These are phyloP conservation scores for Knoxia roxburghii DNA, from an alignment of 257 asterid species.

Conservation along the genomic window DNA sequence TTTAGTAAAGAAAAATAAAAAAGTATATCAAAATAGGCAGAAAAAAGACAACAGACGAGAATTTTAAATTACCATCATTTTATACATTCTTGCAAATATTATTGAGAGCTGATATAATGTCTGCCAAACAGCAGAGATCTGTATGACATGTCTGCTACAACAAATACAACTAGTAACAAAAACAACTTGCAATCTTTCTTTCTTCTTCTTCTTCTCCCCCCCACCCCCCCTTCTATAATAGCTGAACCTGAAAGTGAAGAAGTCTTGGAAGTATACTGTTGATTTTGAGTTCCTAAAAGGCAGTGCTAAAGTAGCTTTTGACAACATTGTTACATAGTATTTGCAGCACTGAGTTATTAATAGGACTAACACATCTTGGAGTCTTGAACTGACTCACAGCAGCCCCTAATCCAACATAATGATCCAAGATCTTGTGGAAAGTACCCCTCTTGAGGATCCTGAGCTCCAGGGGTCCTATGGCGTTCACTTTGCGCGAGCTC, in stretches of 20 bases:
- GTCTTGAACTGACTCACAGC: constrained; percentile 99
- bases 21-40: too few relatives aligned
- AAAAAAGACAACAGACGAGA: too few relatives aligned
- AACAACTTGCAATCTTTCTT: too few relatives aligned
- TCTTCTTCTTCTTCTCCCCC: not conserved
- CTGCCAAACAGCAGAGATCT: not conserved
- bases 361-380: constrained; percentile 75
- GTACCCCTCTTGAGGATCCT: constrained; percentile 64
- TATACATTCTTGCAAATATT: constrained; percentile 2
- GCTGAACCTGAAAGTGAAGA: too few relatives aligned
- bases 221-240: too few relatives aligned
- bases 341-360: constrained; percentile 47
- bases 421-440: constrained; percentile 81
- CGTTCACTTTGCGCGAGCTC: constrained; percentile 53
- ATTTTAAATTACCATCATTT: not conserved
- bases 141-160: constrained; percentile 1
- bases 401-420: constrained; percentile 77
- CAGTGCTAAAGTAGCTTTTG: constrained; percentile 71
- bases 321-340: constrained; percentile 48
- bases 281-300: constrained; percentile 26
- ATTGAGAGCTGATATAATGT: not conserved
- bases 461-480: constrained; percentile 78
- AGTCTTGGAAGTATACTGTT: too few relatives aligned
- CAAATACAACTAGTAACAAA: constrained; percentile 4
- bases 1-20: too few relatives aligned